These are phyloP conservation scores for Aspergillus fumigatiaffinis DNA, from an alignment of 2,329 filamentous ascomycete species.

Conservation along the genomic window DNA sequence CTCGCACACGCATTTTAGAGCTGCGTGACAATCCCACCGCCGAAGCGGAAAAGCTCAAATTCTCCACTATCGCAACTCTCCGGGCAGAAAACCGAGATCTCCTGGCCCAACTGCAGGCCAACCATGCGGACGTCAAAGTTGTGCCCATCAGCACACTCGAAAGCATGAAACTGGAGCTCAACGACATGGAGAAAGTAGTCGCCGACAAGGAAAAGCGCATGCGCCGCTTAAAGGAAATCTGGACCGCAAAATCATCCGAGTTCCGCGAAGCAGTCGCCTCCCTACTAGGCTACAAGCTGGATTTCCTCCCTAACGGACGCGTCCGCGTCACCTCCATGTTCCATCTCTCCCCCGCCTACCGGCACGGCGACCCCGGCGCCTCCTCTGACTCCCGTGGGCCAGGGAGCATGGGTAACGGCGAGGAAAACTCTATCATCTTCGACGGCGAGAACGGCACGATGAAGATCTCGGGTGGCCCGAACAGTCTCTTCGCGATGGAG, in stretches of 20 bases:
- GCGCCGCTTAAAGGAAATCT: slow-evolving; percentile 85
- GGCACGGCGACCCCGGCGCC: slow-evolving; percentile 44
- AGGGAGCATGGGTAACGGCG: slow-evolving; percentile 44
- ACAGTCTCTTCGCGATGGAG: slow-evolving; percentile 78
- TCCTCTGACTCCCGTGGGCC: slow-evolving; percentile 56
- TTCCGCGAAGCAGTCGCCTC: slow-evolving; percentile 94
- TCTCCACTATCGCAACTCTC: slow-evolving; percentile 70
- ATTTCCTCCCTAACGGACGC: slow-evolving; percentile 95
- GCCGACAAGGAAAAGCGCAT: slow-evolving; percentile 73
- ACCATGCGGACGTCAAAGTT: slow-evolving; percentile 50
- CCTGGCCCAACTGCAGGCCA: slow-evolving; percentile 63
- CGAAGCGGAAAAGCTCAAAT: slow-evolving; percentile 78
- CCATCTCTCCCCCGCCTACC: slow-evolving; percentile 58
- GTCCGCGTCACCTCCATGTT: slow-evolving; percentile 87
- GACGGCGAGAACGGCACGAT: slow-evolving; percentile 93
- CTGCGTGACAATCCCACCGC: slow-evolving; percentile 90
- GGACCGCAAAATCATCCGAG: slow-evolving; percentile 83
- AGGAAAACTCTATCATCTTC: slow-evolving; percentile 67
- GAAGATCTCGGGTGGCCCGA: slow-evolving; percentile 91
- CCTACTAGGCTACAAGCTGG: slow-evolving; percentile 88
- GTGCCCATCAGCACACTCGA: slow-evolving; percentile 76
- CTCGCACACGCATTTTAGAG: slow-evolving; percentile 76
- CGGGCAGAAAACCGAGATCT: slow-evolving; percentile 81
- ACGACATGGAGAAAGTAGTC: slow-evolving; percentile 65
- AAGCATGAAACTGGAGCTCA: slow-evolving; percentile 69